Percentiles rank a stretch among this genome's conserved stretches.
Evolutionary conservation across 2,329 filamentous ascomycete genomes (phyloP).

Genomic region (Aspergillus sp.): DNA sequence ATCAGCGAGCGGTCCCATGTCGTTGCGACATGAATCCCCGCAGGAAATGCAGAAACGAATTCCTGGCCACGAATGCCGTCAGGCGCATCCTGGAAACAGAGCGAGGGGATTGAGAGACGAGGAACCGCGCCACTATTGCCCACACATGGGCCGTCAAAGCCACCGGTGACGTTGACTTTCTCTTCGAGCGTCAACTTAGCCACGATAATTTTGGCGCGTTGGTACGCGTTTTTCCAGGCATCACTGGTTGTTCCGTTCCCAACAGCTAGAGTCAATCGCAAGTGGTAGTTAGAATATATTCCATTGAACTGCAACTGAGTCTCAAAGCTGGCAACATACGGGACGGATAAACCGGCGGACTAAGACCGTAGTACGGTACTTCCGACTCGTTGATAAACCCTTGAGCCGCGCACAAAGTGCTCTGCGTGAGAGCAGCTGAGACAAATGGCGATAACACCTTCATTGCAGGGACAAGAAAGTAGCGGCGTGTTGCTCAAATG

Average conservation of each 20-base stretch:
- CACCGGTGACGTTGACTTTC: constrained; percentile 23
- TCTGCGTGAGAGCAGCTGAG: neutral
- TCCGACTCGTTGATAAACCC: neutral
- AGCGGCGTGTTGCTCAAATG: neutral
- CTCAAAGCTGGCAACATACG: neutral
- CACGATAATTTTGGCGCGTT: constrained; percentile 9
- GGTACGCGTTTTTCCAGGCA: constrained; percentile 14
- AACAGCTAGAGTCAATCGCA: neutral
- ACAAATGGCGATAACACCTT: neutral
- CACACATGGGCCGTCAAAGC: constrained; percentile 19
- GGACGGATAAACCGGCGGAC: neutral
- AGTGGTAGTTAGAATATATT: neutral
- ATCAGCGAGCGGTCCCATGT: constrained; percentile 52
- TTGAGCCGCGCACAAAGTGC: neutral
- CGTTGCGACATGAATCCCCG: constrained; percentile 64
- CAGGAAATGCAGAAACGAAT: constrained; percentile 65
- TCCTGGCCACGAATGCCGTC: constrained; percentile 61
- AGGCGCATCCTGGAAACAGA: constrained; percentile 26
- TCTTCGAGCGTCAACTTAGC: constrained; percentile 17
- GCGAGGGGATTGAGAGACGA: constrained; percentile 21
- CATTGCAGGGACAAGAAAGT: neutral
- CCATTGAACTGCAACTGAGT: neutral
- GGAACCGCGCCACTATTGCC: constrained; percentile 25
- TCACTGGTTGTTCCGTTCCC: constrained; percentile 2
- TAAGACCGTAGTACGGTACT: neutral